Evolutionary conservation across 495 filamentous ascomycete genomes (phyloP).

Genomic region (Chlorociboria aeruginascens): DNA sequence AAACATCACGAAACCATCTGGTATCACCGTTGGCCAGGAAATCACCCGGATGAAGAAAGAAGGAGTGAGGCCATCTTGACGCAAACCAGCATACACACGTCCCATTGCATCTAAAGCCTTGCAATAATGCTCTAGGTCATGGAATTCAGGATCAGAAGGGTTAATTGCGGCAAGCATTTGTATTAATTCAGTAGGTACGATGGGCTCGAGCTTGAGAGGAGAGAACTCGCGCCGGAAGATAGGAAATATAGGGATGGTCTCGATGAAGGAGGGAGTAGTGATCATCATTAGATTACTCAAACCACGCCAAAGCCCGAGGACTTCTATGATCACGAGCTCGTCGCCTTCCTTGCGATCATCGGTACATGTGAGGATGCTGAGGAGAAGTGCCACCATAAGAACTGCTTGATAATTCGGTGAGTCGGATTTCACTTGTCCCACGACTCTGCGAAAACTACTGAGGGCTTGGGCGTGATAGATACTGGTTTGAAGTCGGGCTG

Average conservation of each 20-base stretch:
- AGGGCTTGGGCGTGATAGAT: conserved; percentile 31
- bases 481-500: conserved; percentile 17
- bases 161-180: conserved; percentile 7
- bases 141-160: conserved; percentile 11
- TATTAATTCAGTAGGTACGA: conserved; percentile 6
- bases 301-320: conserved; percentile 13
- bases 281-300: conserved; percentile 1
- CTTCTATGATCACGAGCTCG: conserved; percentile 7
- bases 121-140: conserved; percentile 8
- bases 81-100: conserved; percentile 11
- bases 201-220: background rate
- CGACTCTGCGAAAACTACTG: conserved; percentile 31
- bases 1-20: conserved; percentile 36
- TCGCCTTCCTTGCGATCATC: background rate
- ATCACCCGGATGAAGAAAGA: conserved; percentile 8
- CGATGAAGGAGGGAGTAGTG: background rate
- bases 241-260: conserved; percentile 1
- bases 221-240: conserved; percentile 10
- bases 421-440: conserved; percentile 24
- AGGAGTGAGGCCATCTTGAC: conserved; percentile 5
- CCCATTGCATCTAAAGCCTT: conserved; percentile 10
- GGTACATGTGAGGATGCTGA: conserved; percentile 9
- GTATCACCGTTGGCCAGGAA: conserved; percentile 37
- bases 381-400: conserved; percentile 10
- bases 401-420: conserved; percentile 19